These are phyloP conservation scores for Asterionellopsis glacialis DNA, from an alignment of 108 stramenopile genomes.

Conservation along the genomic window DNA sequence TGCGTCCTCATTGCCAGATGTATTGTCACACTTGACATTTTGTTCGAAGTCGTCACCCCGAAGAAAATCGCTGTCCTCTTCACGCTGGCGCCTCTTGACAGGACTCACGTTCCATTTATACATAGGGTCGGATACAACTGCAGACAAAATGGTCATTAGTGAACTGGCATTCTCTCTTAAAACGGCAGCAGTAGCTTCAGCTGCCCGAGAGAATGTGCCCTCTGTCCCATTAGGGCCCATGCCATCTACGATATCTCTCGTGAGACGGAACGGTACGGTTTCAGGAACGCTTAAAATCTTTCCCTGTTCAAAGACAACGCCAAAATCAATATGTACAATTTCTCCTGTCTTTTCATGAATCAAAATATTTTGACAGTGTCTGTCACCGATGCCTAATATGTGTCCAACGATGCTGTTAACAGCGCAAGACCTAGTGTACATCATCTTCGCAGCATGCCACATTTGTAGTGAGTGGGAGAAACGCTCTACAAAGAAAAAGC, in stretches of 20 bases:
- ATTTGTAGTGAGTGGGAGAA: constrained; percentile 78
- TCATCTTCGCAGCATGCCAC: constrained; percentile 84
- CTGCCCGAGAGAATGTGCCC: constrained; percentile 79
- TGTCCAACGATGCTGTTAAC: constrained; percentile 96
- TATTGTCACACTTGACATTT: neutral
- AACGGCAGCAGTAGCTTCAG: constrained; percentile 75
- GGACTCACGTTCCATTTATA: constrained; percentile 91
- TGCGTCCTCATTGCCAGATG: constrained; percentile 43
- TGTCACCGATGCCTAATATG: constrained; percentile 97
- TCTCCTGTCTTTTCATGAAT: constrained; percentile 88
- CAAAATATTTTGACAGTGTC: constrained; percentile 95
- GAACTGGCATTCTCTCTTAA: constrained; percentile 75
- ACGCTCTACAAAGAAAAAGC: constrained; percentile 94
- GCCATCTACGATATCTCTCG: constrained; percentile 96
- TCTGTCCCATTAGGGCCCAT: constrained; percentile 91
- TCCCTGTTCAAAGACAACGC: constrained; percentile 98
- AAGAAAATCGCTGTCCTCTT: constrained; percentile 21
- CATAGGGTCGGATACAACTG: constrained; percentile 92
- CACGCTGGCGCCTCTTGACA: constrained; percentile 43
- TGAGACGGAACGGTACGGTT: constrained; percentile 95
- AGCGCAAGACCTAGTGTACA: constrained; percentile 91
- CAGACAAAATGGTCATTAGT: constrained; percentile 90
- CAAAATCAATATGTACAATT: constrained; percentile 99
- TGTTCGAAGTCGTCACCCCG: constrained; percentile 16
- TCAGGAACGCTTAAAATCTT: constrained; percentile 87